Base-by-base conservation (phyloP, 164 flowering plant genomes). In the Hamamelis virginiana region DNA sequence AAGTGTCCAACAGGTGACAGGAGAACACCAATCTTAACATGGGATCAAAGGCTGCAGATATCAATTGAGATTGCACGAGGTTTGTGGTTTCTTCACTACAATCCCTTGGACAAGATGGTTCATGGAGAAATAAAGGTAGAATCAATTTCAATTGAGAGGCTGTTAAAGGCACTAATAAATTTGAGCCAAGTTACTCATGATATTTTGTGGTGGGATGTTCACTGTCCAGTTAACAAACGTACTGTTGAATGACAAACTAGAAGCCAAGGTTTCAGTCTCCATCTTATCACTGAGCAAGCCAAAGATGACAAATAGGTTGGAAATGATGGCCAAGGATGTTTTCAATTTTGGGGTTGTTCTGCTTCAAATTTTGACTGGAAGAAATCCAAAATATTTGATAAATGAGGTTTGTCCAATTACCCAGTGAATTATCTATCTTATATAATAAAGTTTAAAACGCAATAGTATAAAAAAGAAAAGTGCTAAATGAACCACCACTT, bases 121-220 rank as follows among this genome's bases (percentile, higher is more conserved):
- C 79, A 76, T 61, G 73, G 79, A n/a, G 52, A 72, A 58, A 11
- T 76, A 16, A 72, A 76, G 72, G 79, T 76, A 51, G 13, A 9
- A 11, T 46, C 16, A 46, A 11, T 46, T 16, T 16, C n/a, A 51
- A 51, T 51, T 46, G 13, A 15, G 6, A 6, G 41, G 41, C 41
- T 33, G 41, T 33, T 33, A 33, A 6, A n/a, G n/a, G n/a, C n/a
- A 33, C 41, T 33, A 33, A 33, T 33, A 2, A 33, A 6, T 2
- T 6, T 33, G 4, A 33, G 6, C 6, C 41, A 33, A 33, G 41
- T 33, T 33, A 33, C 41, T 33, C n/a, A n/a, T 48, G 12, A 25
- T 1, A 2, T 5, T 13, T 8, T 27, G 28, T 26, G 51, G 11
- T 67, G 25, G 14, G n/a, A n/a, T n/a, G n/a, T n/a, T n/a, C n/a